phyloP scores from a whole-genome alignment of 192 early-diverging fungal genomes.

The Funneliformis geosporum region DNA sequence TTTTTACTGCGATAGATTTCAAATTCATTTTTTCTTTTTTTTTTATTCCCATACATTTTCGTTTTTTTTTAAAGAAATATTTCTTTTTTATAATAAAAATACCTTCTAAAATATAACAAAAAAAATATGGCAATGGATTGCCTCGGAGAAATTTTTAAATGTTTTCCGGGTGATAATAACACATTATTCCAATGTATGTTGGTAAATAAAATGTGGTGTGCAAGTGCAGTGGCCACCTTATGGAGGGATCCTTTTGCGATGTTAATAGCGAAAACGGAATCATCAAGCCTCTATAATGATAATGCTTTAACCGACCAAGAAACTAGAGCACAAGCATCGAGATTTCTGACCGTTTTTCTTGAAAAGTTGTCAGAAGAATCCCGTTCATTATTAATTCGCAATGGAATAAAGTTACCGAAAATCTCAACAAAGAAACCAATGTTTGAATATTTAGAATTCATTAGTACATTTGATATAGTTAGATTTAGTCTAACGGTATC shows the following conservation, averaged over 20 bases:
- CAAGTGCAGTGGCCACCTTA: background rate
- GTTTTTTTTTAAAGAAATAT: no score
- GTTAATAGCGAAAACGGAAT: background rate
- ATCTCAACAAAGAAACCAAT: background rate
- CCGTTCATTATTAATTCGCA: background rate
- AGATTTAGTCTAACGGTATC: background rate
- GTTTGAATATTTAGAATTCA: background rate
- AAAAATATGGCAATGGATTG: background rate
- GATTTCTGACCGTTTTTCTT: background rate
- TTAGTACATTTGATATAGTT: background rate
- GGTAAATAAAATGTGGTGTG: slow-evolving; percentile 16
- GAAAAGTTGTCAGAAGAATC: background rate
- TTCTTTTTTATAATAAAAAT: no score
- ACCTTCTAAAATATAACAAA: no score
- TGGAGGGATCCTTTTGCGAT: background rate
- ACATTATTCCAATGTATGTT: slow-evolving; percentile 1
- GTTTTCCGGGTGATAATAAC: background rate
- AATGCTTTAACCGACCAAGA: background rate
- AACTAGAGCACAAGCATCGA: background rate
- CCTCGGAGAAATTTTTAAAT: background rate
- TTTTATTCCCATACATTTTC: no score
- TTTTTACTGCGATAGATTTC: no score
- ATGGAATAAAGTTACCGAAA: background rate
- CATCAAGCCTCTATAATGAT: background rate
- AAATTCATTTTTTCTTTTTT: no score